Evolutionary conservation across 2,329 filamentous ascomycete genomes (phyloP).

Genomic region (Cladophialophora yegresii): DNA sequence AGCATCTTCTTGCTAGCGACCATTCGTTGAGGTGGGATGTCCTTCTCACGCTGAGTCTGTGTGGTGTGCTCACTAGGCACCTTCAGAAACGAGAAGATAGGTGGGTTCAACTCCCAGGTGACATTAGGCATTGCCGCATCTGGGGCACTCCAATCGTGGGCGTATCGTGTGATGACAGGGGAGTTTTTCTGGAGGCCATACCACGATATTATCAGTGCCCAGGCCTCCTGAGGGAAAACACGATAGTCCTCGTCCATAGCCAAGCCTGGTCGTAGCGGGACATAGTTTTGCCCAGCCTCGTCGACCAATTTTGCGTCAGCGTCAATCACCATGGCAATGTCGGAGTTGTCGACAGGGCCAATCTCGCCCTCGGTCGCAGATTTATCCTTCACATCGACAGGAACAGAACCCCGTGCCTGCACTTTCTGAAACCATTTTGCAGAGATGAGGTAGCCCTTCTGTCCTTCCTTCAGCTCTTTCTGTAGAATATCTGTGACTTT

Average conservation of each 20-base stretch:
- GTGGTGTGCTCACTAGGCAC: slow-evolving; percentile 65
- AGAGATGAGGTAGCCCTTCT: slow-evolving; percentile 76
- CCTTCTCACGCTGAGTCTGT: slow-evolving; percentile 62
- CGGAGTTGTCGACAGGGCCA: slow-evolving; percentile 83
- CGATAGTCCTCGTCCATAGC: slow-evolving; percentile 69
- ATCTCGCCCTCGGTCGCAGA: slow-evolving; percentile 64
- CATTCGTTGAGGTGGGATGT: slow-evolving; percentile 64
- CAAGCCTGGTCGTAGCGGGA: slow-evolving; percentile 71
- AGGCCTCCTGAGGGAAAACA: slow-evolving; percentile 75
- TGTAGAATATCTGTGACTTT: slow-evolving; percentile 64
- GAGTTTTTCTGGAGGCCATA: slow-evolving; percentile 74
- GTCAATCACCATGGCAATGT: slow-evolving; percentile 67
- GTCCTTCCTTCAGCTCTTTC: slow-evolving; percentile 64
- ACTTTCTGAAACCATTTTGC: slow-evolving; percentile 76
- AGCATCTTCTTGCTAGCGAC: slow-evolving; percentile 70
- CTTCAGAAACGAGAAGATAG: slow-evolving; percentile 80
- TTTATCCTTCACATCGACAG: slow-evolving; percentile 56
- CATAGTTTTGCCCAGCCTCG: slow-evolving; percentile 58
- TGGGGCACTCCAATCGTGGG: slow-evolving; percentile 69
- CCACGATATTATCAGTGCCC: slow-evolving; percentile 78
- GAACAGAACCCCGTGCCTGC: slow-evolving; percentile 63
- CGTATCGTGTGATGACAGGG: slow-evolving; percentile 70
- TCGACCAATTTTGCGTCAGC: slow-evolving; percentile 48
- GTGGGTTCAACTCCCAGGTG: slow-evolving; percentile 80
- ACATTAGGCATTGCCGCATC: slow-evolving; percentile 63